Conservation (phyloP, 129 eudicot species). For the Smallanthus sonchifolius region DNA sequence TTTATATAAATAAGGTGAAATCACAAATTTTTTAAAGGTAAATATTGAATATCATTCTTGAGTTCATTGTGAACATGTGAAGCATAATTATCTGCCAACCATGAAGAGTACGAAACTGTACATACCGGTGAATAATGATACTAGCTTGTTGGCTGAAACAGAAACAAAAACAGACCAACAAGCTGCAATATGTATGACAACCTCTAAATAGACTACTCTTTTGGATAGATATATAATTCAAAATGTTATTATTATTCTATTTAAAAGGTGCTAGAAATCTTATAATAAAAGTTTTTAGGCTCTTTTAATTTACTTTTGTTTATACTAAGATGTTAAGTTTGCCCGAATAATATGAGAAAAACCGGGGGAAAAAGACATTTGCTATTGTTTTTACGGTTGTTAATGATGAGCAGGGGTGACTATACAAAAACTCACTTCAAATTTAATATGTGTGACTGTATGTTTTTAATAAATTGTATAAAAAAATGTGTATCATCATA, state of each 20-base stretch:
- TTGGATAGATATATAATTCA: not conserved
- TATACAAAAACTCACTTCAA: no score
- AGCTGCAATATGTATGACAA: slow-evolving; percentile 7
- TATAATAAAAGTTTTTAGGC: no score
- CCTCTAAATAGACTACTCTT: slow-evolving; percentile 18
- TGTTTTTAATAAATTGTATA: no score
- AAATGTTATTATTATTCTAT: not conserved
- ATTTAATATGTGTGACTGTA: no score
- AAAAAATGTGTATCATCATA: no score
- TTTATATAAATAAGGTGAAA: not conserved
- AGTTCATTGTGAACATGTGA: not conserved
- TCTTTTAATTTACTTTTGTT: no score
- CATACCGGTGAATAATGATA: slow-evolving; percentile 19
- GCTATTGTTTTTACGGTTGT: no score
- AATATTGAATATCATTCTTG: not conserved
- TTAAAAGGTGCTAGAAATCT: not conserved
- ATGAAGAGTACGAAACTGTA: not conserved
- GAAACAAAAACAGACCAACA: slow-evolving; percentile 17
- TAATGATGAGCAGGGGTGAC: no score
- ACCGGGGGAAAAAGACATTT: no score
- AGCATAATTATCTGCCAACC: not conserved
- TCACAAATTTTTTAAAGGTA: not conserved
- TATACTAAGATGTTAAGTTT: not conserved
- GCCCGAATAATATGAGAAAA: not conserved
- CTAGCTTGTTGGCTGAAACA: slow-evolving; percentile 20